Percentiles rank a stretch among this genome's conserved stretches.
These are phyloP conservation scores for Clavaria fumosa DNA, from an alignment of 768 basidiomycete genomes.

Conservation along the genomic window DNA sequence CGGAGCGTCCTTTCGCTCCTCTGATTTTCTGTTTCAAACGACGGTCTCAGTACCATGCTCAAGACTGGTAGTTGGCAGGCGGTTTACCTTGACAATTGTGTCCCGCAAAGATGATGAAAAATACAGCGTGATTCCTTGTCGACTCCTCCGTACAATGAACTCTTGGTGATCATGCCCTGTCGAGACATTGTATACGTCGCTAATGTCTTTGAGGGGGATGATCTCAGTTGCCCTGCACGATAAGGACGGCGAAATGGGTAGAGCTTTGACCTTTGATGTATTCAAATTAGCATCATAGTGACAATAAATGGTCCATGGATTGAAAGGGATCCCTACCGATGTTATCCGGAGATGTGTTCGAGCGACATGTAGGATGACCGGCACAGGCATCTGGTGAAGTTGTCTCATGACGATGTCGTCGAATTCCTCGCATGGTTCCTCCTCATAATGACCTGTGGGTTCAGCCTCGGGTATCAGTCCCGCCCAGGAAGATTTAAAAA, in stretches of 20 bases:
- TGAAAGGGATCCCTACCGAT: conserved; percentile 44
- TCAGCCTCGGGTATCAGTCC: conserved; percentile 4
- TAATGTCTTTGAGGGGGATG: conserved; percentile 63
- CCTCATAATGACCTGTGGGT: conserved; percentile 42
- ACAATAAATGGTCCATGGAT: neutral
- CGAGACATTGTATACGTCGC: conserved; percentile 73
- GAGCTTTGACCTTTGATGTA: conserved; percentile 59
- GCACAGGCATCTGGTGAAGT: conserved; percentile 49
- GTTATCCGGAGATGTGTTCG: conserved; percentile 62
- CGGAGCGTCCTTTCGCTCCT: conserved; percentile 56
- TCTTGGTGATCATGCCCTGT: conserved; percentile 61
- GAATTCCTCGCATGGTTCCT: conserved; percentile 39
- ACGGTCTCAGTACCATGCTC: too few species aligned
- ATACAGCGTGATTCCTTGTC: conserved; percentile 57
- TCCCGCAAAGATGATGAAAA: conserved; percentile 63
- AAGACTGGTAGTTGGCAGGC: too few species aligned
- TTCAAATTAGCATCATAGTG: conserved; percentile 1
- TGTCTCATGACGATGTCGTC: conserved; percentile 48
- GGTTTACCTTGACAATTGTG: conserved; percentile 55
- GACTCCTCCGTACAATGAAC: conserved; percentile 64
- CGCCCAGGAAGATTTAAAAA: neutral
- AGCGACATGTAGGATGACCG: conserved; percentile 54
- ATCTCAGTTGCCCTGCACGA: conserved; percentile 73
- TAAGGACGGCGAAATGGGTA: conserved; percentile 48
- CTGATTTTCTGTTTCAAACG: conserved; percentile 52